Percentiles rank a stretch among this genome's conserved stretches.
Conservation (phyloP, 495 filamentous ascomycete genomes). For the Penicillium antarcticum region DNA sequence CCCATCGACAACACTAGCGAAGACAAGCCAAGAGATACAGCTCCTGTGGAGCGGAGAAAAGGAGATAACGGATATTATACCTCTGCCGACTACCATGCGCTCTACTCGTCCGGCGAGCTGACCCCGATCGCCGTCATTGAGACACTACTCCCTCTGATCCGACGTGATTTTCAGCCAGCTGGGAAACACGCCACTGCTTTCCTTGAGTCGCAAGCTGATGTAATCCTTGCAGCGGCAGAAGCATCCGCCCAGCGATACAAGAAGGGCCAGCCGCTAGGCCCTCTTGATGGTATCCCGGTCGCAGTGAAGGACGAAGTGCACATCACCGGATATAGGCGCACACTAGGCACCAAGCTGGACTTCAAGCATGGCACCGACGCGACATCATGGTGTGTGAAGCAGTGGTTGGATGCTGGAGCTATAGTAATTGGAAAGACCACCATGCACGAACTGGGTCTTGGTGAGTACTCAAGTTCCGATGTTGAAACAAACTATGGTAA, state of each 20-base stretch:
- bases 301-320: slow-evolving; percentile 83
- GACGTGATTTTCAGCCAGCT: slow-evolving; percentile 47
- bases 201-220: slow-evolving; percentile 54
- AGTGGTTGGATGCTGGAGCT: slow-evolving; percentile 74
- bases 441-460: slow-evolving; percentile 88
- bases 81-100: slow-evolving; percentile 69
- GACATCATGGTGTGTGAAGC: slow-evolving; percentile 71
- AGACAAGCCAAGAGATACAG: slow-evolving; percentile 28
- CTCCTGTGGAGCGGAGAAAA: slow-evolving; percentile 28
- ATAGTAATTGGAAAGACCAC: slow-evolving; percentile 81
- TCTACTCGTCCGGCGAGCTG: slow-evolving; percentile 63
- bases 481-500: not conserved
- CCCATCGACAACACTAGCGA: slow-evolving; percentile 46
- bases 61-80: slow-evolving; percentile 56
- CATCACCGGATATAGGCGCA: slow-evolving; percentile 69
- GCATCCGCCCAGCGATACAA: slow-evolving; percentile 69
- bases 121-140: slow-evolving; percentile 72
- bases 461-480: slow-evolving; percentile 28
- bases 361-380: slow-evolving; percentile 46
- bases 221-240: slow-evolving; percentile 62
- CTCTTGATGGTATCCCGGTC: slow-evolving; percentile 82
- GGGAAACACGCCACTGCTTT: slow-evolving; percentile 69
- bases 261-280: slow-evolving; percentile 56
- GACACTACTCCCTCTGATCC: slow-evolving; percentile 66
- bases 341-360: slow-evolving; percentile 57